These are phyloP conservation scores for Stagonosporopsis cucurbitacearum DNA, from an alignment of 2,329 filamentous ascomycete species.

Conservation along the genomic window DNA sequence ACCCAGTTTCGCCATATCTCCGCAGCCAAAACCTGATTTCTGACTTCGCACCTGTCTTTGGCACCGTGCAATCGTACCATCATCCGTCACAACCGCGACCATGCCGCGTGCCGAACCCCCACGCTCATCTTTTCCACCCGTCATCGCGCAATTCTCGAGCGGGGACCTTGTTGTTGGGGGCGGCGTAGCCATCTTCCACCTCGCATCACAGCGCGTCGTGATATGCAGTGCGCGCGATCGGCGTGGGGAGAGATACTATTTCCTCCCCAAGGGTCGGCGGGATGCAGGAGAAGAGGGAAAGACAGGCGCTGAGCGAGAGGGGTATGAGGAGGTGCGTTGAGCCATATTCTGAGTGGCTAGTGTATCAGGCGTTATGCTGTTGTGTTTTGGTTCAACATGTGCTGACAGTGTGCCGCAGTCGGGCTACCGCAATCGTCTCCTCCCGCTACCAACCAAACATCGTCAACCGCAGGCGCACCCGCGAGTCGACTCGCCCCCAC, in stretches of 20 bases:
- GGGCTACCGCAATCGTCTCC: constrained; percentile 57
- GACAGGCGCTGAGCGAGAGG: constrained; percentile 55
- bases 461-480: constrained; percentile 52
- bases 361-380: not conserved
- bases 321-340: constrained; percentile 55
- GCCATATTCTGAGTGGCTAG: not conserved
- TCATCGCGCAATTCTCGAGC: constrained; percentile 38
- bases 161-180: constrained; percentile 40
- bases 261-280: constrained; percentile 58
- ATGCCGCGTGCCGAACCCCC: constrained; percentile 17
- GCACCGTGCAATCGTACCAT: not conserved
- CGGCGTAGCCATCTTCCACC: constrained; percentile 60
- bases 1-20: not conserved
- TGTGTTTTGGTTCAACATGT: not conserved
- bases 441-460: constrained; percentile 55
- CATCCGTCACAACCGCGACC: not conserved
- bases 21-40: not conserved
- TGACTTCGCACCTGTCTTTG: not conserved
- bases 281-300: constrained; percentile 56
- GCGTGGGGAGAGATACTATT: constrained; percentile 49
- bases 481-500: constrained; percentile 25
- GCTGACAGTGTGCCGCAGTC: constrained; percentile 33
- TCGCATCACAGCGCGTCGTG: constrained; percentile 55
- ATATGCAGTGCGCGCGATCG: constrained; percentile 54
- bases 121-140: constrained; percentile 20